Evolutionary conservation across 495 filamentous ascomycete species (phyloP), one percentile per base, ranked within the genome.

Genomic region (Wilcoxina mikolae): DNA sequence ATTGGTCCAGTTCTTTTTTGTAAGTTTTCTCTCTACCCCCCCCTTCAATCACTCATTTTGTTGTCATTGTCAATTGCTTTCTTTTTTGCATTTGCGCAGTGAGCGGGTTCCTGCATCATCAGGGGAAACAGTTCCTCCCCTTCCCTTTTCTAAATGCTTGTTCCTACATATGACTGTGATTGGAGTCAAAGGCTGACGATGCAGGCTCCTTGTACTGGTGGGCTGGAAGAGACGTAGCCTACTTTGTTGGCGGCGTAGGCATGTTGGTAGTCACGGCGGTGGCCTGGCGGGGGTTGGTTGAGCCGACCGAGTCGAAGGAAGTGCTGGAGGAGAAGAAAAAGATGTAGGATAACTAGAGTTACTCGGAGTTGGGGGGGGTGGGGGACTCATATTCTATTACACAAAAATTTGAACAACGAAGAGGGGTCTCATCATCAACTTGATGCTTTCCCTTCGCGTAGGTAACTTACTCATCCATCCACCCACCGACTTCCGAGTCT

Each of bases 161-260:
- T n/a, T n/a, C n/a, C n/a, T n/a, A n/a, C n/a, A n/a, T n/a, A n/a
- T n/a, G n/a, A n/a, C n/a, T n/a, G n/a, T n/a, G n/a, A n/a, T n/a
- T n/a, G n/a, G n/a, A n/a, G n/a, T n/a, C n/a, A n/a, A n/a, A 17
- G 48, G 41, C 58, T 60, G 60, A 59, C 31, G 29, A 20, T 24
- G n/a, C 33, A 66, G 63, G 63, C 59, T 82, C 85, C n/a, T 73
- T 99, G 54, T 99, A 96, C 70, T 99, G 91, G 91, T 99, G 93
- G 93, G 89, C 86, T 27, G 91, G 93, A 0, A 72, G 91, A 35
- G 82, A 93, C 62, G 70, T 80, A 15, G 91, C 91, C 0, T 99
- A 95, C 67, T 73, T 71, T 1, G 72, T 84, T 65, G 93, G 91
- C 2, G 85, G 86, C 0, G 65, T 74, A 28, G 87, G 85, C 1